These are phyloP conservation scores for Nicotiana sylvestris DNA, from an alignment of 257 asterid species.

Conservation along the genomic window DNA sequence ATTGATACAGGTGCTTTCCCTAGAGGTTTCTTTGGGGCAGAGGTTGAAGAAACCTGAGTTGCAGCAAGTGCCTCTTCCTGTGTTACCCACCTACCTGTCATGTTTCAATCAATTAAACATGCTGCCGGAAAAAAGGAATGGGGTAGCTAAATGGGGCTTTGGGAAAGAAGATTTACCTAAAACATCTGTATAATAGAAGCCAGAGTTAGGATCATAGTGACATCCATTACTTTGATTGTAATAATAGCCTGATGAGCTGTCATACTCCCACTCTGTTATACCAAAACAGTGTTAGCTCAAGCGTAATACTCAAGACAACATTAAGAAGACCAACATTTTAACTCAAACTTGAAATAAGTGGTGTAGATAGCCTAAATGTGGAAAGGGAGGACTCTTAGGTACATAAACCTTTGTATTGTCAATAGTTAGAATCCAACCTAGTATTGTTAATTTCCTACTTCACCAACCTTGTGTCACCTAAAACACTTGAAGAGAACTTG, in stretches of 20 bases:
- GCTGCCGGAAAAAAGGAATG: neutral
- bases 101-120: slow-evolving; percentile 4
- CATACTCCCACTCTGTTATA: slow-evolving; percentile 77
- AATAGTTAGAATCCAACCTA: neutral
- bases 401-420: neutral
- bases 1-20: slow-evolving; percentile 37
- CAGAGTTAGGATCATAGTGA: slow-evolving; percentile 90
- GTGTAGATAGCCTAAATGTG: neutral
- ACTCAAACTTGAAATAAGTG: neutral
- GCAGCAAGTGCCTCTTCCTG: slow-evolving; percentile 78
- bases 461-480: neutral
- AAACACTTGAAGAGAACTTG: neutral
- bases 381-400: neutral
- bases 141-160: neutral
- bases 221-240: slow-evolving; percentile 50
- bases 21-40: slow-evolving; percentile 46
- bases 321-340: neutral
- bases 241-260: slow-evolving; percentile 79
- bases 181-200: slow-evolving; percentile 86
- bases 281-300: neutral
- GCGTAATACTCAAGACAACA: neutral
- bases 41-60: slow-evolving; percentile 38
- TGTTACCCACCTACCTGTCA: slow-evolving; percentile 87
- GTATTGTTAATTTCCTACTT: neutral
- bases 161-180: slow-evolving; percentile 48